Base-by-base conservation (phyloP, 345 rosid species). In the Pugionium dolabratum region DNA sequence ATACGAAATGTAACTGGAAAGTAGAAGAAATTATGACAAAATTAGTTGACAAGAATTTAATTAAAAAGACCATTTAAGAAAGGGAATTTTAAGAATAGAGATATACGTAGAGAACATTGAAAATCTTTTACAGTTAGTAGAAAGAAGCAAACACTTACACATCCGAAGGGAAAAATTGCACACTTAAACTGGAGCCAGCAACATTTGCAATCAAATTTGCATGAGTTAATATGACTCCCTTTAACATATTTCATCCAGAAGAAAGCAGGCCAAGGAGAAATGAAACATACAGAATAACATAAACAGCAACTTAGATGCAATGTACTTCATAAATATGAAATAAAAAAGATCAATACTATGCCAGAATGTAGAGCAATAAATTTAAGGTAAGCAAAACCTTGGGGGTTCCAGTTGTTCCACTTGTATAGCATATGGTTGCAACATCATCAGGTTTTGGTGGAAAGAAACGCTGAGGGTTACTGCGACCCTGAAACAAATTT, bases 181-280 rank as follows among this genome's bases (percentile, higher is more conserved):
- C 70, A 63, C 59, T n/a, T 31, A 41, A 2, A 62, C 82, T 46
- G 68, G 78, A 31, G 39, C 99, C 99, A 71, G 97, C 99, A 79
- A 82, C 89, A 80, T 53, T 90, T 42, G 99, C 85, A 59, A 94
- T 85, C 59, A 94, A 72, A 78, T 88, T 94, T 39, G 79, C 92
- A 83, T 94, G 99, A 36, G 88, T 77, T 83, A 94, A 73, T 10
- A 82, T 84, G 72, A 78, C 99, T 71, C 99, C 99, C 99, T 94
- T 73, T 44, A 25, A 52, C 62, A 72, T 6, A 69, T 30, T 56
- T 63, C 39, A 62, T 35, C 54, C 64, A 69, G 9, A 59, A 54
- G 64, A 67, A 39, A 53, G 46, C 46, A 73, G 46, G 36, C 62
- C 62, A 47, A 26, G 51, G 59, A 53, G 70, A 66, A 27, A 53